Base-by-base conservation (phyloP, 176 grass and related monocot species). In the Saccharum officinarum region DNA sequence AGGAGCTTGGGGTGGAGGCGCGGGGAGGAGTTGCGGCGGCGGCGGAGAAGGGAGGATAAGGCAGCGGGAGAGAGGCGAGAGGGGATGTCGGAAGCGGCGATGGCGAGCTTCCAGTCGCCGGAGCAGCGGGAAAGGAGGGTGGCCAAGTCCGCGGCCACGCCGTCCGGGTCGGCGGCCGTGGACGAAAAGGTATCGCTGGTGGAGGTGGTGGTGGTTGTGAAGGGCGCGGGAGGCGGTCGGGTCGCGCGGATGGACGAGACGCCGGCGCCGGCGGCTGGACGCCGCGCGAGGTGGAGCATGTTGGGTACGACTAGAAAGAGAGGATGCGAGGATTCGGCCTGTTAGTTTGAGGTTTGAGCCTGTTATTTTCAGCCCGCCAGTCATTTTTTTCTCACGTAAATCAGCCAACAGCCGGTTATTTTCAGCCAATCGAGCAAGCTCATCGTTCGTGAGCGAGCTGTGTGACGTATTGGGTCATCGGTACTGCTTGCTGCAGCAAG, bases 31-130 rank as follows among this genome's bases (percentile, higher is more conserved):
- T 22, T 18, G 10, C 44, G 7, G 28, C 46, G 7, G 28, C 46
- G 64, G 44, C 85, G 20, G 71, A 89, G 71, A 62, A 89, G 80
- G 33, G 84, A 75, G 69, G 87, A 84, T 17, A 96, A 34, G 10
- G 44, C 31, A 16, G 89, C 82, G 1, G 78, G 73, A 38, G 91
- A 85, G 34, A 93, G 86, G 13, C 80, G 86, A 31, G 77, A 73
- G 25, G 82, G 78, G 73, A 85, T 55, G 86, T 91, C 84, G 23
- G 94, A 91, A 73, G 73, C 31, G 73, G 70, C 84, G 83, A 91
- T 83, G 86, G 62, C 73, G 22, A 78, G 73, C 77, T 79, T 90
- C 94, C 94, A 96, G 81, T 93, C 54, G 38, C 86, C 79, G 34
- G 89, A 36, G 54, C 73, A 82, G 46, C 79, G 38, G 69, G 60